Conservation (phyloP, 2,329 filamentous ascomycete species). For the Colletotrichum musae region DNA sequence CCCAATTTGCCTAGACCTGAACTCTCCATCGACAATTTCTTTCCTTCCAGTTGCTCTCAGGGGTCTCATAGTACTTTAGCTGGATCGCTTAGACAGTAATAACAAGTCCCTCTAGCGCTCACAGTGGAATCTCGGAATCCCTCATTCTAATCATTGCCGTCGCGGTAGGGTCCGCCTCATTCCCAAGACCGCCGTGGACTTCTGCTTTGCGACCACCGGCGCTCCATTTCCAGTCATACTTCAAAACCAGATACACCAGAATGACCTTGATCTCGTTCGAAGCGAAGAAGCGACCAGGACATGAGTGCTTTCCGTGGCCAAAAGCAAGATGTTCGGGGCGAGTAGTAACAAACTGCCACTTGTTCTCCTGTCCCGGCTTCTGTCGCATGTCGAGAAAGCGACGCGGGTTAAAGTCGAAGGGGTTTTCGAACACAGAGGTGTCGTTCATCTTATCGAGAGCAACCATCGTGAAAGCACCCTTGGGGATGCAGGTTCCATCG, state of each 20-base stretch:
- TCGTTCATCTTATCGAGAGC: not conserved
- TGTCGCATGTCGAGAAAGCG: not conserved
- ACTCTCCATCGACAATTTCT: too few relatives aligned
- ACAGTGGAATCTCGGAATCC: too few relatives aligned
- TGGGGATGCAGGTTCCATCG: not conserved
- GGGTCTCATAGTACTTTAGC: too few relatives aligned
- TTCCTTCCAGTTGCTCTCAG: too few relatives aligned
- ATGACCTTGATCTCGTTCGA: constrained; percentile 51
- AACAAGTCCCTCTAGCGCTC: too few relatives aligned
- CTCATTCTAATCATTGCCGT: too few relatives aligned
- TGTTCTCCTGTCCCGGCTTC: not conserved
- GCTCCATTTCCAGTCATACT: not conserved
- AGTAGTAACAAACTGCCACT: not conserved
- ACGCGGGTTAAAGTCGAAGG: not conserved
- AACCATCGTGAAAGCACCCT: not conserved
- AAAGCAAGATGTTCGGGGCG: constrained; percentile 45
- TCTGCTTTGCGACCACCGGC: too few relatives aligned
- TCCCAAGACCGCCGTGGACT: too few relatives aligned
- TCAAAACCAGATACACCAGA: constrained; percentile 5
- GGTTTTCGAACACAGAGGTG: not conserved
- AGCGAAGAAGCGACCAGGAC: constrained; percentile 47
- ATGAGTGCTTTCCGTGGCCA: constrained; percentile 52
- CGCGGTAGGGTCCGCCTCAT: too few relatives aligned
- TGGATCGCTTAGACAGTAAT: too few relatives aligned
- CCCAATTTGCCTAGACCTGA: too few relatives aligned